phyloP scores from a whole-genome alignment of 1,284 basidiomycete species.

The Papiliotrema flavescens region DNA sequence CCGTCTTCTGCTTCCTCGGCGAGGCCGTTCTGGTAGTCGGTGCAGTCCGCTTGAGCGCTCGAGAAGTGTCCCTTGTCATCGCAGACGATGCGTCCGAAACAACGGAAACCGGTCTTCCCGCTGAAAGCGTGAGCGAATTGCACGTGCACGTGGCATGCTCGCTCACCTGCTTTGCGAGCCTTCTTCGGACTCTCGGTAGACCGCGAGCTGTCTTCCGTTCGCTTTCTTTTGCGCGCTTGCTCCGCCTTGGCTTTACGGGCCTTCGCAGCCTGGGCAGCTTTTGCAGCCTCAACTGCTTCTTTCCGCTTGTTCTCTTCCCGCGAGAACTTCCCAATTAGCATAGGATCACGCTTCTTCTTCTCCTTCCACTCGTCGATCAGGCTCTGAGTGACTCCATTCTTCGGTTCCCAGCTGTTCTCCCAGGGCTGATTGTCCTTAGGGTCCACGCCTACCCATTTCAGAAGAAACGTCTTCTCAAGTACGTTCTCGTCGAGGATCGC shows the following conservation, averaged over 20 bases:
- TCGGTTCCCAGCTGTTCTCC: constrained; percentile 32
- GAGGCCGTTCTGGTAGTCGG: too few relatives aligned
- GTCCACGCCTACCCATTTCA: constrained; percentile 36
- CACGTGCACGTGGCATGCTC: too few relatives aligned
- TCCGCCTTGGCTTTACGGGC: not conserved
- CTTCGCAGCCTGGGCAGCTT: constrained; percentile 1
- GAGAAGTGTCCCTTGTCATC: too few relatives aligned
- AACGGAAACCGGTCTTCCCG: not conserved
- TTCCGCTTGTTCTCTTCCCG: not conserved
- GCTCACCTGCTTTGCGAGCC: not conserved
- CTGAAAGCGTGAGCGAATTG: too few relatives aligned
- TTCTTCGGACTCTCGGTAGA: not conserved
- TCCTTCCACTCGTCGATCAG: constrained; percentile 30
- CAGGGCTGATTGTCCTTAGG: constrained; percentile 24
- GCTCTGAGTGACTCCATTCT: constrained; percentile 15
- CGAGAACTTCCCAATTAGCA: constrained; percentile 9
- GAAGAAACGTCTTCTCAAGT: constrained; percentile 18
- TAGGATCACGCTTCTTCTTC: constrained; percentile 17
- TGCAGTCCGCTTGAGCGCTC: too few relatives aligned
- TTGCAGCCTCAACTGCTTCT: not conserved
- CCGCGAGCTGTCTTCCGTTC: not conserved
- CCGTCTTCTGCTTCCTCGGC: too few relatives aligned
- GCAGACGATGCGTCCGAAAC: not conserved
- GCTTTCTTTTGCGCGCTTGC: constrained; percentile 1
- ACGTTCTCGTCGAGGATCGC: constrained; percentile 27